Evolutionary conservation across 129 eudicot species (phyloP).

Genomic region (Flaveria bidentis): DNA sequence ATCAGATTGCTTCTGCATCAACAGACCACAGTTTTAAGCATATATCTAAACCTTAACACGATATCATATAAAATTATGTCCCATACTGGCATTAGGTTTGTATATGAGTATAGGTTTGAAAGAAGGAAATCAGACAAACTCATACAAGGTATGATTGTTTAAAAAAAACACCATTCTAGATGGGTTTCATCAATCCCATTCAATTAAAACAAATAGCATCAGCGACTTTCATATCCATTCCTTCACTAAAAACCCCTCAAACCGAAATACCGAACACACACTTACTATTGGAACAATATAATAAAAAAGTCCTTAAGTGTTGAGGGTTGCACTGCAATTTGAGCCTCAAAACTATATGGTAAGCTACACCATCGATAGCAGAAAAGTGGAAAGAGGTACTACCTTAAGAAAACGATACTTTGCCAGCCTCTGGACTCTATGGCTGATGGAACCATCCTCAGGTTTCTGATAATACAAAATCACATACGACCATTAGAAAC

Average conservation of each 20-base stretch:
- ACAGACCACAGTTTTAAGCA: slow-evolving; percentile 11
- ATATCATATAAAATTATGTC: background rate
- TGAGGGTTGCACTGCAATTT: background rate
- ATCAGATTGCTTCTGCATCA: slow-evolving; percentile 94
- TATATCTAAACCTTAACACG: background rate
- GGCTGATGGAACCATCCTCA: slow-evolving; percentile 95
- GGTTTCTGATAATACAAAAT: slow-evolving; percentile 67
- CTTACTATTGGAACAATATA: slow-evolving; percentile 9
- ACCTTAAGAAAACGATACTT: slow-evolving; percentile 96
- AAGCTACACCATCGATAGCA: background rate
- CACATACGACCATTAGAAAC: slow-evolving; percentile 10
- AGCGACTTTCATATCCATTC: background rate
- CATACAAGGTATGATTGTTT: background rate
- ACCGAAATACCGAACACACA: background rate
- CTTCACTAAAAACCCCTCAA: background rate
- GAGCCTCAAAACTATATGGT: background rate
- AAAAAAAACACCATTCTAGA: background rate
- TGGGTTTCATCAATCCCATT: background rate
- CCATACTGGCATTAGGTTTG: background rate
- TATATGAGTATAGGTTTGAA: background rate
- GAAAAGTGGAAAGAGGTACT: slow-evolving; percentile 15
- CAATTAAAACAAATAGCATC: background rate
- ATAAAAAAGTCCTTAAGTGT: background rate
- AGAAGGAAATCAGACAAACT: background rate
- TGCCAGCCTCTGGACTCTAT: slow-evolving; percentile 93